Conservation (phyloP, 2,329 filamentous ascomycete genomes). For the Exophiala calicioides region DNA sequence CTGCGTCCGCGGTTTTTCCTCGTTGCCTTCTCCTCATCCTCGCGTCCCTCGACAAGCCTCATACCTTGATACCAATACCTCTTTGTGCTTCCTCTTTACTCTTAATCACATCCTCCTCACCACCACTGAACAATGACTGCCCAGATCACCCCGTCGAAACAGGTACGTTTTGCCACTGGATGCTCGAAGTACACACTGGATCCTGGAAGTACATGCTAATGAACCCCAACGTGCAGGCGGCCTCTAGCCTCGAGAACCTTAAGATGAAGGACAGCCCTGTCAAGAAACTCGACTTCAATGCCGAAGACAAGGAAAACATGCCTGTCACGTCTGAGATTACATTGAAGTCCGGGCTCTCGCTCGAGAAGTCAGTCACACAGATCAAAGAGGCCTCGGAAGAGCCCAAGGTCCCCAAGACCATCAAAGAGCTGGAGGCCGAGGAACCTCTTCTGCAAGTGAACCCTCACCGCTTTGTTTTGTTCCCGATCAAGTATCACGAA, state of each 20-base stretch:
- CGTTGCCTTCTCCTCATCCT: slow-evolving; percentile 21
- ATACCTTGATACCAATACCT: slow-evolving; percentile 7
- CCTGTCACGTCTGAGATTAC: slow-evolving; percentile 55
- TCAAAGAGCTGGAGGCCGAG: slow-evolving; percentile 70
- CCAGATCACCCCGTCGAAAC: slow-evolving; percentile 73
- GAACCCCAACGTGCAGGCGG: slow-evolving; percentile 63
- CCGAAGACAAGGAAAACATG: slow-evolving; percentile 78
- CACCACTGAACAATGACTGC: slow-evolving; percentile 64
- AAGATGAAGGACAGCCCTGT: slow-evolving; percentile 85
- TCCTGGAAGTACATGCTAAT: slow-evolving; percentile 41
- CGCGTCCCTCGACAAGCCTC: slow-evolving; percentile 13
- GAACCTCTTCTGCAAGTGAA: slow-evolving; percentile 96
- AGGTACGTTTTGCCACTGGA: slow-evolving; percentile 57
- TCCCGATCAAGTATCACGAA: slow-evolving; percentile 75
- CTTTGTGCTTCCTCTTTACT: slow-evolving; percentile 19
- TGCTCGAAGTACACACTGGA: slow-evolving; percentile 36
- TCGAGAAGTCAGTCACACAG: slow-evolving; percentile 56
- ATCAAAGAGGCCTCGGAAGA: slow-evolving; percentile 50
- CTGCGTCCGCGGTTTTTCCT: slow-evolving; percentile 14
- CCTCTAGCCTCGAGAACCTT: slow-evolving; percentile 80
- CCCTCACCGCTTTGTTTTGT: slow-evolving; percentile 91
- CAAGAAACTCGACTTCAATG: slow-evolving; percentile 79
- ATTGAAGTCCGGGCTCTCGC: slow-evolving; percentile 52
- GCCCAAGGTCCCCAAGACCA: slow-evolving; percentile 46
- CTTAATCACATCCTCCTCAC: slow-evolving; percentile 21